phyloP scores from a whole-genome alignment of 768 basidiomycete genomes.

The Rhizopogon salebrosus region DNA sequence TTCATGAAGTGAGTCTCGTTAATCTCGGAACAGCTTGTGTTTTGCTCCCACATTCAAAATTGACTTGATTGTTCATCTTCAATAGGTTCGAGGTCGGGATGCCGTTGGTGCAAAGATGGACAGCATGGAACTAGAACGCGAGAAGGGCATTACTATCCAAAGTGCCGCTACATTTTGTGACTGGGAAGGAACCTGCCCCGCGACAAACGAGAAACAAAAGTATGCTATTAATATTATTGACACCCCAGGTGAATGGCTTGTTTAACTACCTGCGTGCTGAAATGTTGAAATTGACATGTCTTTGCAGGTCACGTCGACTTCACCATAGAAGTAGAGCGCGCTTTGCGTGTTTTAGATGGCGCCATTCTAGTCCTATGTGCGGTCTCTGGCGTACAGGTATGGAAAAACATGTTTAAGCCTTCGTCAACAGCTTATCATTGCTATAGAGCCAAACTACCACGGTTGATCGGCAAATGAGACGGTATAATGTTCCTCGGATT shows the following conservation, averaged over 20 bases:
- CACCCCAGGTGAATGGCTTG: slow-evolving; percentile 68
- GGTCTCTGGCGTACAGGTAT: slow-evolving; percentile 90
- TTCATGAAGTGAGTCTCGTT: slow-evolving; percentile 79
- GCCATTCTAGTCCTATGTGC: slow-evolving; percentile 96
- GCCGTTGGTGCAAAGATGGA: slow-evolving; percentile 99
- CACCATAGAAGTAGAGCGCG: slow-evolving; percentile 98
- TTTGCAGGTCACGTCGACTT: slow-evolving; percentile 95
- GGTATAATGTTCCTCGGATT: slow-evolving; percentile 92
- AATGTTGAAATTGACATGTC: not conserved
- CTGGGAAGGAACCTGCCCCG: slow-evolving; percentile 72
- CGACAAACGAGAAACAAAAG: slow-evolving; percentile 63
- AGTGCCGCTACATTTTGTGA: slow-evolving; percentile 98
- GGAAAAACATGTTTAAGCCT: slow-evolving; percentile 7
- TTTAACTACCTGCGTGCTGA: not conserved
- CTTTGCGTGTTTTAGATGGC: slow-evolving; percentile 92
- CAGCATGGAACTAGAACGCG: slow-evolving; percentile 96
- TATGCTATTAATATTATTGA: slow-evolving; percentile 98
- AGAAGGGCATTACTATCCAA: slow-evolving; percentile 99
- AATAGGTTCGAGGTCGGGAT: slow-evolving; percentile 86
- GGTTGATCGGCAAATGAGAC: slow-evolving; percentile 97
- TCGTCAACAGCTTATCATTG: not conserved
- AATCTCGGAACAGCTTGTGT: not conserved
- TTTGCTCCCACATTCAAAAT: slow-evolving; percentile 2
- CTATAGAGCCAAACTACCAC: slow-evolving; percentile 93
- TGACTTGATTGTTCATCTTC: not conserved